Conservation (phyloP, 2,329 filamentous ascomycete genomes). For the Cryphonectria naterciae region DNA sequence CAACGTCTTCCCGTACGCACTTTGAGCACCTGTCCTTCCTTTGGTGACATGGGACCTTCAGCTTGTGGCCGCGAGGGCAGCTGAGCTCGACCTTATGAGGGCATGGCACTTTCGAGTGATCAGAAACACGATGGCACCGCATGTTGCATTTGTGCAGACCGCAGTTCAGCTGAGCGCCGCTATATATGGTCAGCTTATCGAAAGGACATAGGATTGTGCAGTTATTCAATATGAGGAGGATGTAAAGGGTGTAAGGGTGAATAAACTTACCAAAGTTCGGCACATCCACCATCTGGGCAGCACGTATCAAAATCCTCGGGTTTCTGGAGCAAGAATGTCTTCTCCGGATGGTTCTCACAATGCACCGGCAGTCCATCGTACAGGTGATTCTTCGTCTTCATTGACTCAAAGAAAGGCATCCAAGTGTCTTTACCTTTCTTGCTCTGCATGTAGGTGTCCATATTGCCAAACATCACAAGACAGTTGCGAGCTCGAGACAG, state of each 20-base stretch:
- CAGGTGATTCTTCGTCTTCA: slow-evolving; percentile 56
- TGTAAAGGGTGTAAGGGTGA: too few species aligned
- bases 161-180: slow-evolving; percentile 57
- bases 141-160: slow-evolving; percentile 61
- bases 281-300: slow-evolving; percentile 74
- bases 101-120: slow-evolving; percentile 58
- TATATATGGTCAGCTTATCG: slow-evolving; percentile 34
- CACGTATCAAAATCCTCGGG: slow-evolving; percentile 62
- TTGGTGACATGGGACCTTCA: slow-evolving; percentile 50
- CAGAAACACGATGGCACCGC: slow-evolving; percentile 63
- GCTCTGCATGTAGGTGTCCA: slow-evolving; percentile 65
- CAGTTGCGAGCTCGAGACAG: slow-evolving; percentile 68
- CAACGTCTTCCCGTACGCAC: slow-evolving; percentile 57
- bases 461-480: slow-evolving; percentile 72
- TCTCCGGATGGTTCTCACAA: slow-evolving; percentile 63
- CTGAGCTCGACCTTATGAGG: slow-evolving; percentile 42
- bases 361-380: slow-evolving; percentile 64
- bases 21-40: slow-evolving; percentile 47
- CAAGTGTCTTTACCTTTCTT: slow-evolving; percentile 62
- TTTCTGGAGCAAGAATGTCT: slow-evolving; percentile 47
- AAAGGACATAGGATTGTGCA: background rate
- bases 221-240: background rate
- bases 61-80: slow-evolving; percentile 58
- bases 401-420: slow-evolving; percentile 58
- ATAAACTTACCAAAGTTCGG: slow-evolving; percentile 59